A percentile compares a stretch with the other conserved stretches of the same genome.
phyloP scores from a whole-genome alignment of 768 basidiomycete genomes.

The Neoboletus subvelutipes region DNA sequence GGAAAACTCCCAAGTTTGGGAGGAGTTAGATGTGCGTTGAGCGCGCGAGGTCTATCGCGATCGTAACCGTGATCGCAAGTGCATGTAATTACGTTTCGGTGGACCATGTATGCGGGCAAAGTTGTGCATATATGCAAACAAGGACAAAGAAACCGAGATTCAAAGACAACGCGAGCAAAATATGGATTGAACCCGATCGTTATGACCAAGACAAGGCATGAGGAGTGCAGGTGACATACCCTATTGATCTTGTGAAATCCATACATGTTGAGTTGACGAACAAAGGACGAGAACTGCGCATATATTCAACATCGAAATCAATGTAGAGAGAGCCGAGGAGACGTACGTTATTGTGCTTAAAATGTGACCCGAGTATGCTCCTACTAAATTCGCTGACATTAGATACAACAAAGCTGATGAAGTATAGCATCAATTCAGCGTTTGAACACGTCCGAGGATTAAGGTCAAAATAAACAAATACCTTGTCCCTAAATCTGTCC shows the following conservation, averaged over 20 bases:
- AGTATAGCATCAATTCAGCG: neutral
- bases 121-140: constrained; percentile 6
- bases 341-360: constrained; percentile 87
- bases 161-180: neutral
- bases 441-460: neutral
- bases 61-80: neutral
- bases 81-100: neutral
- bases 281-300: constrained; percentile 85
- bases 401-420: constrained; percentile 70
- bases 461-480: constrained; percentile 14
- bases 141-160: neutral
- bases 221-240: constrained; percentile 41
- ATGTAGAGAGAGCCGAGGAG: constrained; percentile 19
- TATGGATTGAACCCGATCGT: constrained; percentile 9
- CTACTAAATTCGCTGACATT: constrained; percentile 86
- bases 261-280: constrained; percentile 94
- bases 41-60: constrained; percentile 69
- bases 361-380: constrained; percentile 81
- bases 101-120: constrained; percentile 2
- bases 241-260: constrained; percentile 94
- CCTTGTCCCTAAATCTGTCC: constrained; percentile 81
- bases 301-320: constrained; percentile 5
- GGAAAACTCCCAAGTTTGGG: constrained; percentile 87
- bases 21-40: constrained; percentile 75
- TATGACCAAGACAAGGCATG: constrained; percentile 6